A percentile compares a stretch with the other conserved stretches of the same genome.
phyloP scores from a whole-genome alignment of 2,329 filamentous ascomycete genomes.

The Arthrobotrys pseudoclavata region DNA sequence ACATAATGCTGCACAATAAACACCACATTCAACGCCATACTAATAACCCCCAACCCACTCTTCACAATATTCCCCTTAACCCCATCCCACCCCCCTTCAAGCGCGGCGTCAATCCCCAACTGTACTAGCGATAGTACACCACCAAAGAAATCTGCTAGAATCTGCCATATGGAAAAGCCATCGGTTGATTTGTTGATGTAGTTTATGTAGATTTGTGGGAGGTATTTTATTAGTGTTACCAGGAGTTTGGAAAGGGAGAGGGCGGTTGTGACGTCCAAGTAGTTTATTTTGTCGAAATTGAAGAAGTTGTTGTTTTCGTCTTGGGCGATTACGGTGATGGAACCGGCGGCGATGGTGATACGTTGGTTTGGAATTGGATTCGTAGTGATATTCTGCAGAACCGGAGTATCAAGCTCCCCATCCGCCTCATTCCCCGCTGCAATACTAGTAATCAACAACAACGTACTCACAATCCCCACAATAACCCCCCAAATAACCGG shows the following conservation, averaged over 20 bases:
- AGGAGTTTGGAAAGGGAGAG: slow-evolving; percentile 90
- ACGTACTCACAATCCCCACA: slow-evolving; percentile 75
- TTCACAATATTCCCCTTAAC: slow-evolving; percentile 93
- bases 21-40: slow-evolving; percentile 84
- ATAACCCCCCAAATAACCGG: slow-evolving; percentile 73
- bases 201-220: slow-evolving; percentile 86
- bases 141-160: slow-evolving; percentile 85
- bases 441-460: slow-evolving; percentile 70
- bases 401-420: slow-evolving; percentile 62
- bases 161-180: slow-evolving; percentile 88
- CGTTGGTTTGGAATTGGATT: slow-evolving; percentile 28
- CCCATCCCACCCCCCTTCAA: slow-evolving; percentile 79
- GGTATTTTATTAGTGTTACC: slow-evolving; percentile 91
- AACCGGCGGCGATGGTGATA: slow-evolving; percentile 58
- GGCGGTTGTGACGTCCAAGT: slow-evolving; percentile 66
- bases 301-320: slow-evolving; percentile 50
- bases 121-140: slow-evolving; percentile 86
- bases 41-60: slow-evolving; percentile 85
- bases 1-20: slow-evolving; percentile 92
- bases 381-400: background rate
- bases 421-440: slow-evolving; percentile 62
- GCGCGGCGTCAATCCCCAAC: slow-evolving; percentile 84
- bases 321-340: slow-evolving; percentile 67
- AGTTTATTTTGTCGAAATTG: slow-evolving; percentile 69
- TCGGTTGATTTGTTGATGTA: slow-evolving; percentile 85